Base-by-base conservation (phyloP, 768 basidiomycete species). In the Boletellus sp. region DNA sequence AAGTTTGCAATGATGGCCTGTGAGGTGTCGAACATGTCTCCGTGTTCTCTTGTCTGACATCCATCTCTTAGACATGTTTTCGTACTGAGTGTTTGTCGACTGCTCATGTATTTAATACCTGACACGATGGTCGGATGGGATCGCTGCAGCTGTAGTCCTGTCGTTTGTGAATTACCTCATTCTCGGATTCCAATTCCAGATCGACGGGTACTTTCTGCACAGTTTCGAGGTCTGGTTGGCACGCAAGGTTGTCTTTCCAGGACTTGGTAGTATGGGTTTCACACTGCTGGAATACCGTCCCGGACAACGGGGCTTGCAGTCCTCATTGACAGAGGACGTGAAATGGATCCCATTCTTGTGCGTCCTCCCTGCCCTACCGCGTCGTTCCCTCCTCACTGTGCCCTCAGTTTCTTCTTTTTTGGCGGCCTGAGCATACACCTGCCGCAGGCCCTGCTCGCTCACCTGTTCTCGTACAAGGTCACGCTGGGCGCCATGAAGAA, bases 211-310 rank as follows among this genome's bases (percentile, higher is more conserved):
- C 66, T 89, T 88, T 69, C 76, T 86, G 66, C 85, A 84, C 65
- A 79, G 78, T 57, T 89, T 89, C 70, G 88, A 90, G 64, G 83
- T 89, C 57, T 89, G 83, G 79, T 74, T 90, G 26, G 86, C 87
- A n/a, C 82, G 80, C 15, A 80, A 79, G 1, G 78, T 86, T 3
- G 83, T 90, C 19, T 90, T 90, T 66, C 83, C 82, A 62, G 85
- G 85, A 1, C 76, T 80, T 10, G 87, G 87, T 0, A 90, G 80
- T 44, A 42, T 88, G 11, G 86, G 85, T 7, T 88, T 81, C 64
- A 82, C 85, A 10, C 60, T 88, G n/a, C 69, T 90, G 26, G 85
- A 87, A 66, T 89, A 90, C 64, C 78, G 87, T 22, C 71, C 88
- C 9, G 87, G 86, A 23, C 66, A 74, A 17, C 58, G 57, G 5